Evolutionary conservation across 176 grass and related monocot genomes (phyloP), one percentile per base, ranked within the genome.

Genomic region (Calamus simplicifolius): DNA sequence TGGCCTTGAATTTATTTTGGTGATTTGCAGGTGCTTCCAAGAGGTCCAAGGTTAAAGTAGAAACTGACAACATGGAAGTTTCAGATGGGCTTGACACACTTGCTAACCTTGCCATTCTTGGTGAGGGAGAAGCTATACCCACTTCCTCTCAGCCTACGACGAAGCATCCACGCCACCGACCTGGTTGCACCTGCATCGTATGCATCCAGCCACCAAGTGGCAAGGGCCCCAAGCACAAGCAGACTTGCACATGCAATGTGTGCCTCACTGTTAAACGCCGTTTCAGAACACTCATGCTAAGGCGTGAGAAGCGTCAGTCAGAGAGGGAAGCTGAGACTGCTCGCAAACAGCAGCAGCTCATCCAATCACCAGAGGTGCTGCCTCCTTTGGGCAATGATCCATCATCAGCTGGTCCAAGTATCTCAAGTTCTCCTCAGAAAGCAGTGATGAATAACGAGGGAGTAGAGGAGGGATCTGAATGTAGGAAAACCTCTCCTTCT

Each of bases 201-300:
- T 98, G 94, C 76, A 98, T 98, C 69, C 94, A 98, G 62, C 94
- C 94, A n/a, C 94, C 94, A 18, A 98, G 93, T 29, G 93, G 93
- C 57, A 98, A 98, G 87, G 93, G 93, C 5, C 93, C 93, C 27
- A 98, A 98, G 76, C 94, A 98, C 73, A 98, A 92, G 59, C 81
- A 82, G 59, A 85, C 81, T 0, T 98, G 94, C 76, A 74, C 84
- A 50, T 98, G 94, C 72, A 98, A 98, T 26, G 94, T 98, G 35
- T 98, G 94, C 51, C 84, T 92, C 72, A 98, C 88, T 4, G 94
- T 98, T 16, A 89, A 84, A 17, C 84, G 94, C 14, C 81, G 94
- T 27, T 98, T 98, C 73, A 84, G 76, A 73, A 98, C 94, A 6
- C 88, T 98, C 16, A 98, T 93, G 94, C 74, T 98, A 54, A 81